A percentile compares a stretch with the other conserved stretches of the same genome.
phyloP scores from a whole-genome alignment of 2,329 filamentous ascomycete species.

The Truncatella angustata region DNA sequence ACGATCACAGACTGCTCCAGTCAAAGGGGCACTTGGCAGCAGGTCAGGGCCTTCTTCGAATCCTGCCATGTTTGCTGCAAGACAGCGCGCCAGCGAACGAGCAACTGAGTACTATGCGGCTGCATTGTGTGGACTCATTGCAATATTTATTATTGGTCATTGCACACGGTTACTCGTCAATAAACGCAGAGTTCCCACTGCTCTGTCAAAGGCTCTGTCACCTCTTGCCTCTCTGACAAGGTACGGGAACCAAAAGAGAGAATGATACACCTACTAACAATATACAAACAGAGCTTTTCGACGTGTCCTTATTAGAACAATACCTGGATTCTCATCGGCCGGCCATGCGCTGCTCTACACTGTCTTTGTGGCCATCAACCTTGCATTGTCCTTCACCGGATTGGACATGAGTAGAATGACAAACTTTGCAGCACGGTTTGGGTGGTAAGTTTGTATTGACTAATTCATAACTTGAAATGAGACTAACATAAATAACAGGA shows the following conservation, averaged over 20 bases:
- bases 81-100: constrained; percentile 9
- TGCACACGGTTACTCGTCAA: constrained; percentile 11
- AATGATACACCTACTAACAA: background rate
- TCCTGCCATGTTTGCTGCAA: constrained; percentile 6
- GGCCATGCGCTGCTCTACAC: constrained; percentile 35
- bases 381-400: constrained; percentile 30
- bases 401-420: constrained; percentile 20
- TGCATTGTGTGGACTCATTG: constrained; percentile 13
- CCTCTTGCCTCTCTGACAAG: constrained; percentile 12
- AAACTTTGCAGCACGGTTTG: constrained; percentile 29
- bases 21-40: background rate
- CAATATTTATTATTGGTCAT: constrained; percentile 13
- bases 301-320: constrained; percentile 25
- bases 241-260: background rate
- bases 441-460: constrained; percentile 24
- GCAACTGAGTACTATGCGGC: constrained; percentile 14
- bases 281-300: constrained; percentile 11
- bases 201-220: constrained; percentile 7
- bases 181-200: background rate
- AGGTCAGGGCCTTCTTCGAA: background rate
- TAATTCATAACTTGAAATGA: background rate
- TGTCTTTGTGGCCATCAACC: constrained; percentile 32
- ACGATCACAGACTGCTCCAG: background rate
- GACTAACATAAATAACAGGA: constrained; percentile 31
- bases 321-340: constrained; percentile 36